Conservation (phyloP, 495 filamentous ascomycete genomes). For the Aspergillus wentii region DNA sequence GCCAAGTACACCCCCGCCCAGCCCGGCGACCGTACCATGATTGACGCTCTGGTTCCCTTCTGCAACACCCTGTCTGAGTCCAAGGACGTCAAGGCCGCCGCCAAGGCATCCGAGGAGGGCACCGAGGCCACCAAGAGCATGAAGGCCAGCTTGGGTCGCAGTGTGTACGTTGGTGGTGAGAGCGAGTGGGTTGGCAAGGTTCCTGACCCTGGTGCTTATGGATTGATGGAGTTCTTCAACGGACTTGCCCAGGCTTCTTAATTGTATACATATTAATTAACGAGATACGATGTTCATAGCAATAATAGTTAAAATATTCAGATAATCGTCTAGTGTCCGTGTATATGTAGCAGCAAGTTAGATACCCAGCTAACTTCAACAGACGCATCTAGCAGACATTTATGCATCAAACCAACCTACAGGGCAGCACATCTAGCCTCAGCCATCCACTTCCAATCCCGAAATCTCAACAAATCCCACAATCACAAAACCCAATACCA, state of each 20-base stretch:
- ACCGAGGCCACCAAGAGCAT: slow-evolving; percentile 86
- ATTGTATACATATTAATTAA: background rate
- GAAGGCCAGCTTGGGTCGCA: slow-evolving; percentile 80
- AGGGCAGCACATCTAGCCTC: too few relatives aligned
- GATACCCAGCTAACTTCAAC: too few relatives aligned
- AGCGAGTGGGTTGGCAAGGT: slow-evolving; percentile 68
- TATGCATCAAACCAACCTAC: too few relatives aligned
- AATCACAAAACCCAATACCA: too few relatives aligned
- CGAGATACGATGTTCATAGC: background rate
- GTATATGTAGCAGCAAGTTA: too few relatives aligned
- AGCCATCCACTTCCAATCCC: too few relatives aligned
- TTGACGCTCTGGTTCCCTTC: slow-evolving; percentile 89
- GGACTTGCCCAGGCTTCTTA: slow-evolving; percentile 60
- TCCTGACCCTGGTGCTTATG: slow-evolving; percentile 89
- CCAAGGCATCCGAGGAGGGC: slow-evolving; percentile 66
- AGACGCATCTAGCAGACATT: too few relatives aligned
- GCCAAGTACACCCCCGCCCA: slow-evolving; percentile 85
- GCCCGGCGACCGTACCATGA: slow-evolving; percentile 81
- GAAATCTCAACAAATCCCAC: too few relatives aligned
- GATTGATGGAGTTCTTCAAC: slow-evolving; percentile 71
- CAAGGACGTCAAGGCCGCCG: slow-evolving; percentile 62
- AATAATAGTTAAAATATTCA: background rate
- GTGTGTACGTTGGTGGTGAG: slow-evolving; percentile 88
- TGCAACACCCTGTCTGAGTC: slow-evolving; percentile 61
- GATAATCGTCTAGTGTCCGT: too few relatives aligned